Evolutionary conservation across 345 rosid species (phyloP).

Genomic region (Pelargonium nanum): DNA sequence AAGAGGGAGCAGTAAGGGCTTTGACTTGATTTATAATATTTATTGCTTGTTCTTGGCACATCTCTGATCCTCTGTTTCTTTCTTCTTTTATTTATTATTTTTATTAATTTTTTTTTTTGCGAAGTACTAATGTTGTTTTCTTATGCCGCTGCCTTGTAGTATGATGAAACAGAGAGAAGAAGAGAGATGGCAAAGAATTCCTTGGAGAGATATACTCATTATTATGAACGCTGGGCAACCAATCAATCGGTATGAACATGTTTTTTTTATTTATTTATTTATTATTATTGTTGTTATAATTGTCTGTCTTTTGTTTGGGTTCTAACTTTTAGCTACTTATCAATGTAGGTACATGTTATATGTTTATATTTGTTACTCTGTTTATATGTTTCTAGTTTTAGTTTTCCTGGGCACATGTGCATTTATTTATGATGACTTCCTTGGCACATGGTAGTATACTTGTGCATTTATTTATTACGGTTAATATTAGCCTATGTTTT

Average conservation of each 20-base stretch:
- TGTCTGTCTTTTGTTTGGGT: neutral
- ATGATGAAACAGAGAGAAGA: constrained; percentile 85
- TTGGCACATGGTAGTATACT: too few species aligned
- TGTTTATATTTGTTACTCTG: too few species aligned
- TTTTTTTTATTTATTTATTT: constrained; percentile 2
- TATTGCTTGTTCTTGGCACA: neutral
- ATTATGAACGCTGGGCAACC: constrained; percentile 98
- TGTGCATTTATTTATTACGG: too few species aligned
- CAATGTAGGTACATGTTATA: neutral
- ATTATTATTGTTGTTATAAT: too few species aligned
- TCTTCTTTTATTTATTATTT: constrained; percentile 3
- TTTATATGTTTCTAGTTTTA: too few species aligned
- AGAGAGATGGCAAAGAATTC: constrained; percentile 97
- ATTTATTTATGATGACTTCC: too few species aligned
- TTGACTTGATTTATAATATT: neutral
- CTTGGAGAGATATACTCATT: constrained; percentile 90
- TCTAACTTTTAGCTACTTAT: neutral
- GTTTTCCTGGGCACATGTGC: too few species aligned
- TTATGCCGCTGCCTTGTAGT: constrained; percentile 25
- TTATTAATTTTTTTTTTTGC: neutral
- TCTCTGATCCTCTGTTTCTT: neutral
- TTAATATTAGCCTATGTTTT: too few species aligned
- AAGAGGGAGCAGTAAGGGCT: constrained; percentile 71
- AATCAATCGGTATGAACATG: constrained; percentile 62
- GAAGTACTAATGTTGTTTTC: too few species aligned